Conservation (phyloP, 1,284 basidiomycete genomes). For the Ganoderma multipileum region DNA sequence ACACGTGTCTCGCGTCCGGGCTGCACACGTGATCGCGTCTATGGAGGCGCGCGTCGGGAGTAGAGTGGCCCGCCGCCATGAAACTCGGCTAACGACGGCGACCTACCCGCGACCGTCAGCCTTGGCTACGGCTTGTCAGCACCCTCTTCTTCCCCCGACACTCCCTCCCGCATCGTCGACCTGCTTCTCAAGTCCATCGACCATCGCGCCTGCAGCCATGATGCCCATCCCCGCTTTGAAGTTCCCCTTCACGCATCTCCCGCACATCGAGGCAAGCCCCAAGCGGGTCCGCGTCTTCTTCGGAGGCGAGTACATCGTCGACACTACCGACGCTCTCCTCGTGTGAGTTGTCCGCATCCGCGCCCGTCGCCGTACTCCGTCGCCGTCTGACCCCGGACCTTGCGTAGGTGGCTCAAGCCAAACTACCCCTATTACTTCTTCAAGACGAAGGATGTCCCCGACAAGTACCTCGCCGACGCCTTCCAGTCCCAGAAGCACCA, state of each 20-base stretch:
- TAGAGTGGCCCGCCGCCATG: conserved; percentile 1
- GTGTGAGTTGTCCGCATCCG: conserved; percentile 50
- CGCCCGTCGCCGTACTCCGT: not conserved
- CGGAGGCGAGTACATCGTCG: conserved; percentile 57
- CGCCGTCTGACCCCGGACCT: not conserved
- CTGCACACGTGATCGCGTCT: conserved; percentile 32
- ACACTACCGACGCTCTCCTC: conserved; percentile 59
- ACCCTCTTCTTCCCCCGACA: not conserved
- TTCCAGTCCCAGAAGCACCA: conserved; percentile 35
- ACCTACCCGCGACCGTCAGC: conserved; percentile 12
- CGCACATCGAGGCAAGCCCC: conserved; percentile 37
- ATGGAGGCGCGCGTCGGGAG: conserved; percentile 14
- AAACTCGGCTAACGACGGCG: not conserved
- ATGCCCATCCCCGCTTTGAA: not conserved
- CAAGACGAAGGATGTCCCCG: conserved; percentile 47
- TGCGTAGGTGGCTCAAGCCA: conserved; percentile 59
- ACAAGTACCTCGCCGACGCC: conserved; percentile 47
- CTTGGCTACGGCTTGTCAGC: not conserved
- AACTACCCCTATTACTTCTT: conserved; percentile 66
- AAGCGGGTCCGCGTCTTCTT: conserved; percentile 64
- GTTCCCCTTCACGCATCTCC: conserved; percentile 33
- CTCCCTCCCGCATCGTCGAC: not conserved
- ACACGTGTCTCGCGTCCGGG: conserved; percentile 26
- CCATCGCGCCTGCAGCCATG: not conserved
- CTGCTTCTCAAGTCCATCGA: not conserved